Evolutionary conservation across 768 basidiomycete genomes (phyloP).

Genomic region (Chalciporus sphaerocephalus): DNA sequence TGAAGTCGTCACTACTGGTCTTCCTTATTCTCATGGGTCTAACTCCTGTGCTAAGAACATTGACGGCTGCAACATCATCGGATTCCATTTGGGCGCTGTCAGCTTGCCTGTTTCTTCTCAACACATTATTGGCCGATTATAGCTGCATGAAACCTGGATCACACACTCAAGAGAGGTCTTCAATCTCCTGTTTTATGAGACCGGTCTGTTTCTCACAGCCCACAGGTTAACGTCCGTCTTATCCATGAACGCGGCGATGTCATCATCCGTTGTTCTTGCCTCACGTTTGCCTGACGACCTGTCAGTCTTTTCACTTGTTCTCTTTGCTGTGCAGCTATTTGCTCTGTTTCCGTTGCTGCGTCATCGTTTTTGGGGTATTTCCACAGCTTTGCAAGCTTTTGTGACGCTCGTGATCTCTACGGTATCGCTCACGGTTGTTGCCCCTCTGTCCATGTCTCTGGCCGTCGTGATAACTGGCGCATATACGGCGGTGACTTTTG

Average conservation of each 20-base stretch:
- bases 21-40: constrained; percentile 86
- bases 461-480: constrained; percentile 48
- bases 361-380: constrained; percentile 58
- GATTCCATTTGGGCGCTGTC: constrained; percentile 97
- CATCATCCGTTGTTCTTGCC: constrained; percentile 88
- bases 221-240: constrained; percentile 74
- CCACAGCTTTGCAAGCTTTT: constrained; percentile 41
- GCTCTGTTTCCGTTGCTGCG: constrained; percentile 81
- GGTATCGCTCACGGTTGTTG: constrained; percentile 49
- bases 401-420: constrained; percentile 52
- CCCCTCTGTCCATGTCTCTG: constrained; percentile 51
- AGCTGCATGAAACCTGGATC: constrained; percentile 44
- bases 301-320: constrained; percentile 83
- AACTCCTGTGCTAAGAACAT: constrained; percentile 84
- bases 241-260: constrained; percentile 89
- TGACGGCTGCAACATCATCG: constrained; percentile 92
- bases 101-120: constrained; percentile 77
- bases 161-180: constrained; percentile 57
- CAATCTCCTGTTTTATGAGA: constrained; percentile 18
- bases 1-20: constrained; percentile 82
- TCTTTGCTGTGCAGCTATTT: constrained; percentile 80
- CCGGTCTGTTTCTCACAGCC: constrained; percentile 23
- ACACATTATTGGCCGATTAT: constrained; percentile 82
- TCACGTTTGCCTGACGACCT: constrained; percentile 81
- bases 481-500: constrained; percentile 58